Evolutionary conservation across 75 land plant genomes (phyloP), one percentile per base, ranked within the genome.

Genomic region (Sequoia sempervirens): DNA sequence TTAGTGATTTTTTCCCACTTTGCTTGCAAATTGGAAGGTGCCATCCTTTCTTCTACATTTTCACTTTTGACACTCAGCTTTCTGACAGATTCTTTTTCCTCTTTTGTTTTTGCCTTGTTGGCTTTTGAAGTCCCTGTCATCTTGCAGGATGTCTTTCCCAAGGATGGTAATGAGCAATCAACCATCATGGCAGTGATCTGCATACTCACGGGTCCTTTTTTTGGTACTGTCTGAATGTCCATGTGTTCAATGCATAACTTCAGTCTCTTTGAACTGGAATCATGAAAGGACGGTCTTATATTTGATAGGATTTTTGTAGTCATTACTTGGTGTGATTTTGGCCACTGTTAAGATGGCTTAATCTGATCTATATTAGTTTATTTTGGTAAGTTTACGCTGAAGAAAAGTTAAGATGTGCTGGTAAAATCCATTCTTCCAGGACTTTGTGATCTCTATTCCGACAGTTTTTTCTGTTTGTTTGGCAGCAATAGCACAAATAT

Each of bases 401-500:
- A 56, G n/a, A 11, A 50, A 50, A 50, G 53, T 12, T 50, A 50
- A 50, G 53, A 50, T 50, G 53, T 50, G 1, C 53, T 50, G 13
- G 15, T 50, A 50, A 50, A 50, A 50, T 50, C 53, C 15, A 12
- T 50, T 50, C 14, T 50, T 50, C 15, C 53, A 50, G 8, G 36
- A 30, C 36, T 11, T 78, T 45, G 12, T 45, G 47, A 78, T 78
- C 46, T 45, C 17, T 23, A 34, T 36, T 23, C 47, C n/a, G 13
- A 78, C 23, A 45, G 50, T 26, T 41, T 76, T 38, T 45, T 26
- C 46, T 12, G 13, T 26, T 9, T 5, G 23, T 45, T 26, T 43
- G 26, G 80, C 80, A 78, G 80, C 38, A 43, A 9, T 76, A 38
- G 79, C 46, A 45, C 80, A 45, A 78, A 78, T 45, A 46, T 12